A percentile compares a stretch with the other conserved stretches of the same genome.
Evolutionary conservation across 2,329 filamentous ascomycete genomes (phyloP).

Genomic region (Penicillium sp.): DNA sequence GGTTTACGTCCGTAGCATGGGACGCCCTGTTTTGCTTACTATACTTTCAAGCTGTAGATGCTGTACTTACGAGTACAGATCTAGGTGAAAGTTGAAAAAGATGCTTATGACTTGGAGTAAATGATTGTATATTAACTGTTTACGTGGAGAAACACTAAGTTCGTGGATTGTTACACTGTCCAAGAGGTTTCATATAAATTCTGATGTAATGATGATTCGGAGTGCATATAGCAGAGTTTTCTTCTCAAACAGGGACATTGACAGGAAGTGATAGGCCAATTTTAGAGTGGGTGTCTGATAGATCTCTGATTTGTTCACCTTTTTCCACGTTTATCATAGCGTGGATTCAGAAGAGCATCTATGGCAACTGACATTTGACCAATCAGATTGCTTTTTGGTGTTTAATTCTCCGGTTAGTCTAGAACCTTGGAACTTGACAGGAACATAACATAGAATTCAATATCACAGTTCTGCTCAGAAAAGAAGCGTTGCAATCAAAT

Average conservation of each 20-base stretch:
- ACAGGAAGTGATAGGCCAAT: constrained; percentile 19
- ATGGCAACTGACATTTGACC: constrained; percentile 11
- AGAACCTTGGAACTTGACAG: neutral
- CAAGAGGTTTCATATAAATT: neutral
- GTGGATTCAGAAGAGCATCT: constrained; percentile 10
- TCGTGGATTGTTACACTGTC: constrained; percentile 8
- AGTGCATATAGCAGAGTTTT: neutral
- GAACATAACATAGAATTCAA: neutral
- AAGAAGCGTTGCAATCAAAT: neutral
- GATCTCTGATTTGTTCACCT: constrained; percentile 11
- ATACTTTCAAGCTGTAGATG: fast-evolving
- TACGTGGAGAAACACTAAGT: neutral
- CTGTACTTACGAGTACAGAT: neutral
- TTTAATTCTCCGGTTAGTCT: neutral
- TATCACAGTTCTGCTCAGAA: neutral
- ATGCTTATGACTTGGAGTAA: neutral
- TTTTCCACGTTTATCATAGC: constrained; percentile 11
- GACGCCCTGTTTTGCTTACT: neutral
- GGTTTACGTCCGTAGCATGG: constrained; percentile 2
- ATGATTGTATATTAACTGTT: neutral
- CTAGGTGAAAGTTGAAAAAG: neutral
- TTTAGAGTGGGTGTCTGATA: constrained; percentile 1
- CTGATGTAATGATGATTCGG: constrained; percentile 25
- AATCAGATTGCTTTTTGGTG: neutral
- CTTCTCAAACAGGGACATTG: neutral